Conservation (phyloP, 1,284 basidiomycete species). For the Trametes pubescens region DNA sequence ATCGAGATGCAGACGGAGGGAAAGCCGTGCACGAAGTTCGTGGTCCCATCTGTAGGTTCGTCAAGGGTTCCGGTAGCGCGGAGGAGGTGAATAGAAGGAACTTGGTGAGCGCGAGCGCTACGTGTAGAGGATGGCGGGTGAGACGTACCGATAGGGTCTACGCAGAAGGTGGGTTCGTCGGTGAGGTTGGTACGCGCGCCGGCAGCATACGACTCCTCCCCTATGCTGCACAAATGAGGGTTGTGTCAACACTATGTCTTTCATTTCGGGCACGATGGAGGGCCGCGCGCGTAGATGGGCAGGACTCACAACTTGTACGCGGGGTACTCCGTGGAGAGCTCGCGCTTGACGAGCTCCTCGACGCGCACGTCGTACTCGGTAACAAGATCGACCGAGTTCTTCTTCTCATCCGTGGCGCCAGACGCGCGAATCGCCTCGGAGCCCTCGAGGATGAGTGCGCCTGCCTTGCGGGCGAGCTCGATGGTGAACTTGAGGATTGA, state of each 20-base stretch:
- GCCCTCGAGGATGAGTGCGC: conserved; percentile 77
- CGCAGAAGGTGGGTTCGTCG: conserved; percentile 91
- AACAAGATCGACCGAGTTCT: conserved; percentile 94
- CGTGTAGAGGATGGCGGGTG: not conserved
- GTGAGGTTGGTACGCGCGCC: conserved; percentile 78
- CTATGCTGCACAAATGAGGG: conserved; percentile 68
- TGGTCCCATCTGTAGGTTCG: conserved; percentile 80
- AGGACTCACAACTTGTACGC: conserved; percentile 80
- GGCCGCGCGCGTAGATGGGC: not conserved
- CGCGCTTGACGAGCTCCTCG: conserved; percentile 83
- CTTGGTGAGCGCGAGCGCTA: too few relatives aligned
- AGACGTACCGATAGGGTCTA: conserved; percentile 80
- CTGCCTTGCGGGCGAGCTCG: conserved; percentile 74
- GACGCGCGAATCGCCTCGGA: conserved; percentile 72
- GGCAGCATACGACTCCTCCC: conserved; percentile 88
- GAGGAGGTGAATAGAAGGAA: not conserved
- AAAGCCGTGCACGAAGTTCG: conserved; percentile 94
- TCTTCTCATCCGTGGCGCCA: conserved; percentile 79
- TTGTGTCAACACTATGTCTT: not conserved
- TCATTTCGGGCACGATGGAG: too few relatives aligned
- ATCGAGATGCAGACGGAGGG: conserved; percentile 93
- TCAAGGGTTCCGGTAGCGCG: conserved; percentile 16
- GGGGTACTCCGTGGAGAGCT: conserved; percentile 77
- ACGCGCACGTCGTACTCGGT: conserved; percentile 96
- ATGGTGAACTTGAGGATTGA: conserved; percentile 79